A percentile compares a stretch with the other conserved stretches of the same genome.
Evolutionary conservation across 208 protist species (phyloP).

Genomic region (Porcisia hertigi): DNA sequence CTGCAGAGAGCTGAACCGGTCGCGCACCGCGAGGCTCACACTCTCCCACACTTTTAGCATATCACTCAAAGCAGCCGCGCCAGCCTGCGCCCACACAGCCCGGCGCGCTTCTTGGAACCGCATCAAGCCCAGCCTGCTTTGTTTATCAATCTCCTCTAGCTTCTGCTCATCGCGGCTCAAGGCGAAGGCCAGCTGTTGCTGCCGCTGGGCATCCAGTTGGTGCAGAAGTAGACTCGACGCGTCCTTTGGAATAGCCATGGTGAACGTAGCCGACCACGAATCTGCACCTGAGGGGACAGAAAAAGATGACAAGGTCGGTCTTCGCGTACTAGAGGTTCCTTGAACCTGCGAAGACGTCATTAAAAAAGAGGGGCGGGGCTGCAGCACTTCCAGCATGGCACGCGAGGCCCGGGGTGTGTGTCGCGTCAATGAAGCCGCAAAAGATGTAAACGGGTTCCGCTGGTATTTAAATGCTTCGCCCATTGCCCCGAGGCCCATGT

Average conservation of each 20-base stretch:
- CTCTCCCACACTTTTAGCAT: constrained; percentile 51
- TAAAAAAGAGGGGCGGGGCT: neutral
- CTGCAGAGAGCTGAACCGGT: constrained; percentile 56
- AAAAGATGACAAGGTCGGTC: neutral
- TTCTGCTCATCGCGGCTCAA: constrained; percentile 36
- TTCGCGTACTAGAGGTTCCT: neutral
- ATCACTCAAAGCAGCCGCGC: constrained; percentile 38
- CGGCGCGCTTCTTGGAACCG: constrained; percentile 55
- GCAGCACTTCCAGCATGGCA: neutral
- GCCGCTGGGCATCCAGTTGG: constrained; percentile 54
- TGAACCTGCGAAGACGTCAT: neutral
- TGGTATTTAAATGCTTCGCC: neutral
- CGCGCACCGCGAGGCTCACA: constrained; percentile 54
- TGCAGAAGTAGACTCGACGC: constrained; percentile 42
- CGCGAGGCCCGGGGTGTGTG: neutral
- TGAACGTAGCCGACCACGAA: constrained; percentile 7
- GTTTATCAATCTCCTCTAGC: constrained; percentile 48
- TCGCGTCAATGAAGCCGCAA: neutral
- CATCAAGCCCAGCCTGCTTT: constrained; percentile 42
- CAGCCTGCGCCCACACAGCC: constrained; percentile 40
- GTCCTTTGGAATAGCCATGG: constrained; percentile 40
- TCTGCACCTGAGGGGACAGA: neutral
- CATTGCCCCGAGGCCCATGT: neutral
- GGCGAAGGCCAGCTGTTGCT: constrained; percentile 29
- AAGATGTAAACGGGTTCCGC: neutral